These are phyloP conservation scores for Borovskyia barvae DNA, from an alignment of 208 protist genomes.

Conservation along the genomic window DNA sequence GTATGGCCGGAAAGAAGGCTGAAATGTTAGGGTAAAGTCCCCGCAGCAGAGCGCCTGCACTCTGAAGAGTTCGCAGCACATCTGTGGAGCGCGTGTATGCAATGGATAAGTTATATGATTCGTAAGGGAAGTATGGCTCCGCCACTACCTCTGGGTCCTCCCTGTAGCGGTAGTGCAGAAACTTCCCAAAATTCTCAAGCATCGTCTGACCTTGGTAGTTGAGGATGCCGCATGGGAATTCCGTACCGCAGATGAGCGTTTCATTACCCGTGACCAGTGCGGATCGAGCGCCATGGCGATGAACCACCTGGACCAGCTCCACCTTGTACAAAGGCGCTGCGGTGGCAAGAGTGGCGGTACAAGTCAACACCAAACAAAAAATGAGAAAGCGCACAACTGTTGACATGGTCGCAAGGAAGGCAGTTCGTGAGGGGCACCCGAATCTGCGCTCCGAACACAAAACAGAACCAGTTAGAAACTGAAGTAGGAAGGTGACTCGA, in stretches of 20 bases:
- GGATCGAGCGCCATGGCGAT: conserved; percentile 56
- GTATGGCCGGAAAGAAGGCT: conserved; percentile 44
- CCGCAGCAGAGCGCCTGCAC: conserved; percentile 34
- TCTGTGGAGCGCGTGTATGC: conserved; percentile 59
- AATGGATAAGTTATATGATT: conserved; percentile 43
- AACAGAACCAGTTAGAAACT: too few species aligned
- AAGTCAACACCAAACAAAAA: not conserved
- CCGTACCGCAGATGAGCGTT: conserved; percentile 37
- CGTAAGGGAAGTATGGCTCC: conserved; percentile 25
- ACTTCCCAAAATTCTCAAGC: conserved; percentile 44
- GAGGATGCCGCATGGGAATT: conserved; percentile 50
- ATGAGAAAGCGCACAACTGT: conserved; percentile 6
- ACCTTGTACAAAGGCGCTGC: conserved; percentile 26
- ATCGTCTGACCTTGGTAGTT: conserved; percentile 36
- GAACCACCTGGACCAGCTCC: conserved; percentile 47
- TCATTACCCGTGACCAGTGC: conserved; percentile 32
- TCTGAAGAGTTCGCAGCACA: conserved; percentile 57
- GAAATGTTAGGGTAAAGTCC: conserved; percentile 34
- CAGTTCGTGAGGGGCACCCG: too few species aligned
- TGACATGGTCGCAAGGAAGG: too few species aligned
- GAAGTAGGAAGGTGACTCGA: too few species aligned
- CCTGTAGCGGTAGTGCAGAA: conserved; percentile 38
- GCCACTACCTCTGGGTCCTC: conserved; percentile 21
- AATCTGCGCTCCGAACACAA: too few species aligned
- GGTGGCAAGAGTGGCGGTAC: conserved; percentile 1